Conservation (phyloP, 1,139 yeast species). For the Suhomyces bolitotheri region DNA sequence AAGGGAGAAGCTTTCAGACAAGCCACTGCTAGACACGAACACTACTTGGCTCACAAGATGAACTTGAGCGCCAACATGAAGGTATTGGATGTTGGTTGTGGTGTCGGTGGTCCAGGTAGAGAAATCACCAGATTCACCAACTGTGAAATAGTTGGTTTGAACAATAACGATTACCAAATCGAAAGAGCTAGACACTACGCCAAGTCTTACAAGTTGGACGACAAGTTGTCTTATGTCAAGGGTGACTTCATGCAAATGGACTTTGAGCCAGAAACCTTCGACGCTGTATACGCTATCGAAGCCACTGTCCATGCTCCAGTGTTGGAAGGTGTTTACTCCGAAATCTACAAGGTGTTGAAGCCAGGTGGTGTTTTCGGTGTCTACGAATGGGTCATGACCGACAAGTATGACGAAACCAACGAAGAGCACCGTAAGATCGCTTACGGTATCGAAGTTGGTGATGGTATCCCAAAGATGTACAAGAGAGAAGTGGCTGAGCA, state of each 20-base stretch:
- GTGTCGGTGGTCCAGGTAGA: constrained; percentile 99
- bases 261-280: constrained; percentile 83
- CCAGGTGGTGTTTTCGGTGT: constrained; percentile 98
- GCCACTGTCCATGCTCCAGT: constrained; percentile 98
- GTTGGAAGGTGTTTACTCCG: constrained; percentile 92
- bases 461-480: constrained; percentile 98
- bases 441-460: constrained; percentile 97
- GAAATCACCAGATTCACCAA: constrained; percentile 92
- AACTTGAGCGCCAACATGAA: constrained; percentile 75
- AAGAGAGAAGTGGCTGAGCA: constrained; percentile 78
- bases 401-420: constrained; percentile 81
- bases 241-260: constrained; percentile 99
- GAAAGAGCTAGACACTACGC: constrained; percentile 89
- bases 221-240: constrained; percentile 83
- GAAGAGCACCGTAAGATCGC: constrained; percentile 92
- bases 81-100: constrained; percentile 98
- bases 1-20: constrained; percentile 91
- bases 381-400: constrained; percentile 99
- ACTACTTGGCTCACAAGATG: constrained; percentile 86
- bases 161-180: constrained; percentile 96
- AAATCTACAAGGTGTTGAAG: constrained; percentile 91
- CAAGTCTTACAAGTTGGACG: constrained; percentile 58
- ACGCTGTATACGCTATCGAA: constrained; percentile 97
- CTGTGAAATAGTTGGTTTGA: constrained; percentile 83
- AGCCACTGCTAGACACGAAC: constrained; percentile 97